A percentile compares a stretch with the other conserved stretches of the same genome.
Conservation (phyloP, 1,284 basidiomycete species). For the Moesziomyces antarcticus region DNA sequence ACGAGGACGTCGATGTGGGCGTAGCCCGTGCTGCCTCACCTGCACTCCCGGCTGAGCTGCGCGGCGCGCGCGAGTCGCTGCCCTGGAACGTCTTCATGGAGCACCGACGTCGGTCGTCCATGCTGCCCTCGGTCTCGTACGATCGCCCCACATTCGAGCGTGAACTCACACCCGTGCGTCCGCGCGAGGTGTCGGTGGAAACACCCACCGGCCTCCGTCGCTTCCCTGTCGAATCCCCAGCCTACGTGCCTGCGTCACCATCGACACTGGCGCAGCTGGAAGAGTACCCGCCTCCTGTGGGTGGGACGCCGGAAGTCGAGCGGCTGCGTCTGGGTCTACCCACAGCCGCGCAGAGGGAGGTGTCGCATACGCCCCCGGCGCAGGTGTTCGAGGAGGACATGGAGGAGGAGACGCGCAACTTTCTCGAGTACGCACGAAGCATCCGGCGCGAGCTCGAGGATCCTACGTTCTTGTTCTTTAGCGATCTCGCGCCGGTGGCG, state of each 20-base stretch:
- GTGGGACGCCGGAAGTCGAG: constrained; percentile 16
- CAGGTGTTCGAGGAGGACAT: constrained; percentile 29
- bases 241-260: constrained; percentile 18
- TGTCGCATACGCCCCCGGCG: constrained; percentile 15
- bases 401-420: constrained; percentile 44
- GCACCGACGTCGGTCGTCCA: constrained; percentile 37
- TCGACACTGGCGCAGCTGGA: constrained; percentile 27
- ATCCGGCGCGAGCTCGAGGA: constrained; percentile 32
- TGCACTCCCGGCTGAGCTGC: constrained; percentile 18
- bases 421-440: constrained; percentile 29
- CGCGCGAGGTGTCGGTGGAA: constrained; percentile 31
- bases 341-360: neutral
- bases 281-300: constrained; percentile 9
- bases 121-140: constrained; percentile 39
- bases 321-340: constrained; percentile 19
- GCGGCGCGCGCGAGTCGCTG: constrained; percentile 31
- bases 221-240: constrained; percentile 19
- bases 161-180: constrained; percentile 25
- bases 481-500: constrained; percentile 40
- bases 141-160: constrained; percentile 29
- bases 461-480: constrained; percentile 38
- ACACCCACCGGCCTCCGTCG: constrained; percentile 42
- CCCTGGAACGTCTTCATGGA: constrained; percentile 46
- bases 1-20: constrained; percentile 23
- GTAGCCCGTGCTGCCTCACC: constrained; percentile 21